Percentiles rank a stretch among this genome's conserved stretches.
These are phyloP conservation scores for Pyricularia grisea DNA, from an alignment of 2,329 filamentous ascomycete genomes.

Conservation along the genomic window DNA sequence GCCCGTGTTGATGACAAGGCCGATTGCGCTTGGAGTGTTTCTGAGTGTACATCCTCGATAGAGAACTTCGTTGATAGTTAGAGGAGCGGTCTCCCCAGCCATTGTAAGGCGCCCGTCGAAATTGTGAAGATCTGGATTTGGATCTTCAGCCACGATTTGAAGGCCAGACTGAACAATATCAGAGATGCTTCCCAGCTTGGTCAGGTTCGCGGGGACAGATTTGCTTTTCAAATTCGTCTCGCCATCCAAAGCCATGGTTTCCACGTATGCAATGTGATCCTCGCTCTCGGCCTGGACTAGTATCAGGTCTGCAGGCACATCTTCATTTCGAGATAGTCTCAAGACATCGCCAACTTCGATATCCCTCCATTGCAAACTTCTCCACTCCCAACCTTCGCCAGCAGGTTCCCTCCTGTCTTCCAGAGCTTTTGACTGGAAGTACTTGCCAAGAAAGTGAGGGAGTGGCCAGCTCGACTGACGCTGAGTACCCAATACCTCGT, in stretches of 20 bases:
- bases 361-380: slow-evolving; percentile 30
- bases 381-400: slow-evolving; percentile 37
- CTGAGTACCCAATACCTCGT: background rate
- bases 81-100: slow-evolving; percentile 47
- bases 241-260: slow-evolving; percentile 77
- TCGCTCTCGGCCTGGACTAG: slow-evolving; percentile 69
- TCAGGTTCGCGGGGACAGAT: slow-evolving; percentile 49
- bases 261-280: slow-evolving; percentile 72
- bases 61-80: slow-evolving; percentile 74
- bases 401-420: slow-evolving; percentile 43
- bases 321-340: slow-evolving; percentile 56
- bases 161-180: slow-evolving; percentile 46
- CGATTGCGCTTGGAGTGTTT: slow-evolving; percentile 66
- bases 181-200: slow-evolving; percentile 44
- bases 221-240: slow-evolving; percentile 78
- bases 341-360: slow-evolving; percentile 41
- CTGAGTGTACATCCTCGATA: slow-evolving; percentile 79
- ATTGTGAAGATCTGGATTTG: slow-evolving; percentile 67
- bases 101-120: slow-evolving; percentile 63
- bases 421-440: background rate
- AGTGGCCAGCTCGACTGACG: background rate
- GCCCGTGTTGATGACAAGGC: slow-evolving; percentile 77
- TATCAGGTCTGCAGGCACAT: slow-evolving; percentile 74
- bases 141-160: slow-evolving; percentile 64
- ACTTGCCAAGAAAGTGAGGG: background rate